Conservation (phyloP, 2,329 filamentous ascomycete species). For the Colletotrichum sublineola region DNA sequence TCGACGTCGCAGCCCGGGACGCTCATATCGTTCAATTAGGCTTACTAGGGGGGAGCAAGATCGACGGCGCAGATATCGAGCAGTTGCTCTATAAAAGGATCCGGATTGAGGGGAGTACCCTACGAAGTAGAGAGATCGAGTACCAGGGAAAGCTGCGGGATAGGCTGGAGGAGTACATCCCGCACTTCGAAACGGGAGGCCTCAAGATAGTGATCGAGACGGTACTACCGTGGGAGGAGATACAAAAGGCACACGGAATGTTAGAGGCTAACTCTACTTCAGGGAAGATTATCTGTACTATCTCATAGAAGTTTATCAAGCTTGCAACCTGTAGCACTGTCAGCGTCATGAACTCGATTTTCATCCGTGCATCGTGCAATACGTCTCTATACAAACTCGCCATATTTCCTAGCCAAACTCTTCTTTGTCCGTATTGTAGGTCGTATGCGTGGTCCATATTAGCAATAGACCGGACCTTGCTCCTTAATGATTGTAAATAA, state of each 20-base stretch:
- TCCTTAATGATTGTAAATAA: too few relatives aligned
- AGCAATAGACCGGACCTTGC: too few relatives aligned
- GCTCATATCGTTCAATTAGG: constrained; percentile 82
- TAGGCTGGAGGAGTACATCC: constrained; percentile 80
- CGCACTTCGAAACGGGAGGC: constrained; percentile 78
- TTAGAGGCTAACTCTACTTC: constrained; percentile 79
- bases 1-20: constrained; percentile 81
- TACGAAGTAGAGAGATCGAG: constrained; percentile 81
- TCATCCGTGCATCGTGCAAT: too few relatives aligned
- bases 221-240: constrained; percentile 83
- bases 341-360: too few relatives aligned
- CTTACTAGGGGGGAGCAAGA: constrained; percentile 76
- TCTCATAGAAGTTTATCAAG: constrained; percentile 51
- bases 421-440: too few relatives aligned
- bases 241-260: constrained; percentile 77
- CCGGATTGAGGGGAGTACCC: constrained; percentile 83
- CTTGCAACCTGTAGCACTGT: too few relatives aligned
- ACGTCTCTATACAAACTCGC: too few relatives aligned
- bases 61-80: constrained; percentile 79
- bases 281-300: constrained; percentile 77
- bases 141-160: constrained; percentile 87
- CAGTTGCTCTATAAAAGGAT: constrained; percentile 82
- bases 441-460: too few relatives aligned
- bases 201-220: constrained; percentile 86
- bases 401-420: too few relatives aligned